Conservation (phyloP, 805 yeast species). For the Candida succiphila region DNA sequence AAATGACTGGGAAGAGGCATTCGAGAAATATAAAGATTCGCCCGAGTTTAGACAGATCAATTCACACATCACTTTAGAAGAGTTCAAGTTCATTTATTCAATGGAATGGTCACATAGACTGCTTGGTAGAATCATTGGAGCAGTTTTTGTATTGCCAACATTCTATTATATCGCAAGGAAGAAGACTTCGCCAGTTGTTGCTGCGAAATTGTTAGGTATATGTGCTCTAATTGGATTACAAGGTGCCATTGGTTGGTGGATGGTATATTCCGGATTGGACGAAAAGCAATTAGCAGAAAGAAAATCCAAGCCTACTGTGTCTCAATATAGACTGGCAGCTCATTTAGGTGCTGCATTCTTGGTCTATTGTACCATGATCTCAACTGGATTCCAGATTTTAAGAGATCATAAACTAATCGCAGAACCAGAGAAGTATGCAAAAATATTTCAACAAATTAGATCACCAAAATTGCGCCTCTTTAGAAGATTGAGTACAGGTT, state of each 20-base stretch:
- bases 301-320: conserved; percentile 92
- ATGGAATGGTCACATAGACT: conserved; percentile 98
- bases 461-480: conserved; percentile 50
- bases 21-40: conserved; percentile 66
- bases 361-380: conserved; percentile 79
- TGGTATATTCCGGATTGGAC: conserved; percentile 94
- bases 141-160: conserved; percentile 77
- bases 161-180: conserved; percentile 63
- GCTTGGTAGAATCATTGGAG: conserved; percentile 86
- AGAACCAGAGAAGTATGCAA: conserved; percentile 48
- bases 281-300: conserved; percentile 67
- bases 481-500: conserved; percentile 42
- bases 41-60: conserved; percentile 90
- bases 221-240: conserved; percentile 79
- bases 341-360: conserved; percentile 90
- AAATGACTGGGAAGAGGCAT: conserved; percentile 80
- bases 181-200: conserved; percentile 57
- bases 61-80: conserved; percentile 82
- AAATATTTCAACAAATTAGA: conserved; percentile 46
- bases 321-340: conserved; percentile 88
- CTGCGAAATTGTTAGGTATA: conserved; percentile 59
- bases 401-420: conserved; percentile 63
- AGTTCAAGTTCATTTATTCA: conserved; percentile 85
- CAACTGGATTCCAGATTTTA: conserved; percentile 80
- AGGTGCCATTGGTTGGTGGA: conserved; percentile 99